Conservation (phyloP, 495 filamentous ascomycete genomes). For the Aeminium ludgeri region DNA sequence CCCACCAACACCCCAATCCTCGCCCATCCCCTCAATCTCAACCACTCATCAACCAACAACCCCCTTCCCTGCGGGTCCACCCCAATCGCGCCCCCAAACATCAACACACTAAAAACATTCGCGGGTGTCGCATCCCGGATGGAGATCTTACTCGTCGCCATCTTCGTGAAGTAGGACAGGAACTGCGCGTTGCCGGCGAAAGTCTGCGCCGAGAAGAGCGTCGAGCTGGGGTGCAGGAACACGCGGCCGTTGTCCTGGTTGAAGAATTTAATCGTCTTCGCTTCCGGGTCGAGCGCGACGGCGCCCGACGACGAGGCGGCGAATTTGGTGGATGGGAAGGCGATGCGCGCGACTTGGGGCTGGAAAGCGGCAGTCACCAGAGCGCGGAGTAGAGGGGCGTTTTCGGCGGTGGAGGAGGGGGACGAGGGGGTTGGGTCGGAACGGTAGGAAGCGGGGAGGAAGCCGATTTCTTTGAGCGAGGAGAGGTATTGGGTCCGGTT, state of each 20-base stretch:
- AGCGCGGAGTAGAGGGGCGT: conserved; percentile 54
- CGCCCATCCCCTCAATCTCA: conserved; percentile 82
- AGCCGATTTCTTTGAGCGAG: conserved; percentile 70
- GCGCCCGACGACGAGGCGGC: conserved; percentile 67
- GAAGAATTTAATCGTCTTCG: conserved; percentile 79
- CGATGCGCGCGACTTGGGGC: conserved; percentile 79
- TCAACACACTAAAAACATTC: conserved; percentile 72
- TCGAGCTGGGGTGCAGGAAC: conserved; percentile 80
- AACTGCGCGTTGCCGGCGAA: conserved; percentile 55
- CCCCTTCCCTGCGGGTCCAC: conserved; percentile 82
- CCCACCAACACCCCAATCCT: conserved; percentile 81
- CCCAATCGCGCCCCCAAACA: conserved; percentile 73
- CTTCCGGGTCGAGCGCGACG: conserved; percentile 84
- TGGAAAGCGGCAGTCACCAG: conserved; percentile 82
- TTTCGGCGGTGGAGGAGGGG: conserved; percentile 28
- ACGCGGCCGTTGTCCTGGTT: conserved; percentile 72
- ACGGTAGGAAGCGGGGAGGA: conserved; percentile 41
- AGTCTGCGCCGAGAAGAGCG: conserved; percentile 61
- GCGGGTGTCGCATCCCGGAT: conserved; percentile 83
- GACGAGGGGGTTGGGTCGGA: conserved; percentile 3
- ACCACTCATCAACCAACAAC: conserved; percentile 83
- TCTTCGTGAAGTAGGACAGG: conserved; percentile 75
- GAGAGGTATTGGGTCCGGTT: conserved; percentile 74
- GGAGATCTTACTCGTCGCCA: conserved; percentile 78
- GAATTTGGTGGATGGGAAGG: conserved; percentile 89